phyloP scores from a whole-genome alignment of 331 rosid genomes.

The Saraca asoca region DNA sequence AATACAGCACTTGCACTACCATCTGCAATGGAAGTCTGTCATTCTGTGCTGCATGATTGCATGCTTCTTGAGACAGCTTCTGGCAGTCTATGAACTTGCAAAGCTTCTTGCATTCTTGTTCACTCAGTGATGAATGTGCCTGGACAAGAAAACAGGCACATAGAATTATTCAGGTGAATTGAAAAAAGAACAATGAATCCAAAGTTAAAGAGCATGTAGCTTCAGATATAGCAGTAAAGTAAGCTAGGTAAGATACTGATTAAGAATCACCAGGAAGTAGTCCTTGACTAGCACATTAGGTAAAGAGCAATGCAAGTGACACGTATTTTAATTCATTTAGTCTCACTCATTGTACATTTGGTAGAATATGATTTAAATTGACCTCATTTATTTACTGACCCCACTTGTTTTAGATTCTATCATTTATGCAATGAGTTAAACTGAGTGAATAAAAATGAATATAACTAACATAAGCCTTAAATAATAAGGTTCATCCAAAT shows the following conservation, averaged over 20 bases:
- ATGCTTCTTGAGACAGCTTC: constrained; percentile 90
- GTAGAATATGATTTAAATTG: no score
- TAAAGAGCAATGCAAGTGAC: background rate
- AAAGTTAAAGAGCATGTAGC: background rate
- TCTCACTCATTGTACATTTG: no score
- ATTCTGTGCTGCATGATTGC: constrained; percentile 84
- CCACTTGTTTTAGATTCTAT: no score
- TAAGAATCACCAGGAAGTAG: background rate
- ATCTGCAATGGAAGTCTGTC: constrained; percentile 75
- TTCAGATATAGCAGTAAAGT: no score
- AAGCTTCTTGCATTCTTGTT: constrained; percentile 70
- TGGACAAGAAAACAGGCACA: constrained; percentile 29
- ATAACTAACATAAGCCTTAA: no score
- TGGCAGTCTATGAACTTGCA: constrained; percentile 80
- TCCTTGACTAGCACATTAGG: constrained; percentile 4
- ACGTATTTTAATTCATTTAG: no score
- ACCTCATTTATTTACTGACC: no score
- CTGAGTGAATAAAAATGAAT: no score
- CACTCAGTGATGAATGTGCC: constrained; percentile 74
- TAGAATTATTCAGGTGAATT: no score
- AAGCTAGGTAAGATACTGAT: background rate
- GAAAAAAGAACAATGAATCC: no score
- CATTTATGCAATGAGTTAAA: no score
- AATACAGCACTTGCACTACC: constrained; percentile 79
- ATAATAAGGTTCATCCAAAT: background rate